Evolutionary conservation across 208 protist genomes (phyloP).

Genomic region (Crithidia sp.): DNA sequence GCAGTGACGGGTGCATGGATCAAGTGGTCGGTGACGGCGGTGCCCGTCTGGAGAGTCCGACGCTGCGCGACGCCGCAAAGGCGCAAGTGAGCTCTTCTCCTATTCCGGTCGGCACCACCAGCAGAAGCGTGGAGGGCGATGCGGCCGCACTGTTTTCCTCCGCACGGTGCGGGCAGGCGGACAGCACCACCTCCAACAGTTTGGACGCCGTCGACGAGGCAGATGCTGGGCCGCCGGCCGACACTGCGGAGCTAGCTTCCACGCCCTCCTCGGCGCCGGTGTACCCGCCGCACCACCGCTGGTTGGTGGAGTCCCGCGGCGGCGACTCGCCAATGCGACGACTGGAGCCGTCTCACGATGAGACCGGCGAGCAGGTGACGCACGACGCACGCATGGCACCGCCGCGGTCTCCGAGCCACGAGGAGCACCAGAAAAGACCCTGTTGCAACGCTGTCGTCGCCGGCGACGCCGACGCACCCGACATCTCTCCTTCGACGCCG

Average conservation of each 20-base stretch:
- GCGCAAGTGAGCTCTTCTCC: neutral
- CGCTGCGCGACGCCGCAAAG: neutral
- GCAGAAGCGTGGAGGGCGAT: neutral
- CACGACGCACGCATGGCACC: neutral
- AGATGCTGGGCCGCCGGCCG: constrained; percentile 14
- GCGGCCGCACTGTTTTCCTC: neutral
- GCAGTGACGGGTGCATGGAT: neutral
- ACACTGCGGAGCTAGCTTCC: constrained; percentile 4
- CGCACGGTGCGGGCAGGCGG: constrained; percentile 5
- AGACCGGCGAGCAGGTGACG: neutral
- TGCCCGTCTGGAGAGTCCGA: neutral
- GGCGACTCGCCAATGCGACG: constrained; percentile 1
- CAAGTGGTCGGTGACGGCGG: neutral
- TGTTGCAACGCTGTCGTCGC: neutral
- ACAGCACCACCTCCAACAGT: constrained; percentile 20
- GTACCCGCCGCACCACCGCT: constrained; percentile 6
- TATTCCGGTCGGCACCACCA: neutral
- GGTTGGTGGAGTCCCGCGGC: constrained; percentile 7
- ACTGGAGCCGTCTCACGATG: neutral
- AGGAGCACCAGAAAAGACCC: neutral
- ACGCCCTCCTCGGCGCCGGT: constrained; percentile 9
- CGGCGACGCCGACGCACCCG: neutral
- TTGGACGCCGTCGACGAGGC: constrained; percentile 38
- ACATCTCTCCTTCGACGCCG: neutral
- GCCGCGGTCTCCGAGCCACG: neutral